A percentile compares a stretch with the other conserved stretches of the same genome.
Conservation (phyloP, 257 asterid genomes). For the Solanum okadae region DNA sequence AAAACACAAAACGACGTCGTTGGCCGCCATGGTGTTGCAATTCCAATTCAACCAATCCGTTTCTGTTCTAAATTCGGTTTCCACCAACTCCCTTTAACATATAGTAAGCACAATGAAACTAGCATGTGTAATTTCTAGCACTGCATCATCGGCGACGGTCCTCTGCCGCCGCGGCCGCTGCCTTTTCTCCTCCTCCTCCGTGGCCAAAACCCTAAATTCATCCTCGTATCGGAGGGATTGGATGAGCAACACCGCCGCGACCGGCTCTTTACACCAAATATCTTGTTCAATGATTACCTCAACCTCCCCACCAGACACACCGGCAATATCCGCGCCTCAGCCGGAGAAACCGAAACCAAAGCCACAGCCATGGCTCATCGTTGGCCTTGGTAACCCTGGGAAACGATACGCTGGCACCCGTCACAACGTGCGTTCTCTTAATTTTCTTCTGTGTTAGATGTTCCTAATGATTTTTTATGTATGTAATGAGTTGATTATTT, state of each 20-base stretch:
- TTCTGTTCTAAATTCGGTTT: not conserved
- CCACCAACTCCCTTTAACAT: not conserved
- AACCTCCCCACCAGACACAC: conserved; percentile 3
- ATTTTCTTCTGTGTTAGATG: not conserved
- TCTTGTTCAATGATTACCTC: conserved; percentile 31
- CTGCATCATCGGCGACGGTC: conserved; percentile 26
- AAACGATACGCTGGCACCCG: conserved; percentile 75
- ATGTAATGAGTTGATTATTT: not conserved
- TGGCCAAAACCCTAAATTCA: conserved; percentile 11
- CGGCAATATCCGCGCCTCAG: conserved; percentile 8
- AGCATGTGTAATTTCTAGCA: not conserved
- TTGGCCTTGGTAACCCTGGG: conserved; percentile 98
- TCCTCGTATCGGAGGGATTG: conserved; percentile 1
- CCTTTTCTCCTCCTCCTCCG: conserved; percentile 19
- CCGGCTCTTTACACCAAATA: not conserved
- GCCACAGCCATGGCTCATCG: conserved; percentile 82
- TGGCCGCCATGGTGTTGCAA: not conserved
- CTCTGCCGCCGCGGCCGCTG: conserved; percentile 16
- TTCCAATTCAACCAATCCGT: not conserved
- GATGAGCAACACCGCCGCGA: not conserved
- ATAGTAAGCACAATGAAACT: not conserved
- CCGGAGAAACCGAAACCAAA: conserved; percentile 15
- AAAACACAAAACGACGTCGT: not conserved
- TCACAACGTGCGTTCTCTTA: conserved; percentile 49
- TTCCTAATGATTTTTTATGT: not conserved